Evolutionary conservation across 2,329 filamentous ascomycete genomes (phyloP).

Genomic region (Fusarium sp.): DNA sequence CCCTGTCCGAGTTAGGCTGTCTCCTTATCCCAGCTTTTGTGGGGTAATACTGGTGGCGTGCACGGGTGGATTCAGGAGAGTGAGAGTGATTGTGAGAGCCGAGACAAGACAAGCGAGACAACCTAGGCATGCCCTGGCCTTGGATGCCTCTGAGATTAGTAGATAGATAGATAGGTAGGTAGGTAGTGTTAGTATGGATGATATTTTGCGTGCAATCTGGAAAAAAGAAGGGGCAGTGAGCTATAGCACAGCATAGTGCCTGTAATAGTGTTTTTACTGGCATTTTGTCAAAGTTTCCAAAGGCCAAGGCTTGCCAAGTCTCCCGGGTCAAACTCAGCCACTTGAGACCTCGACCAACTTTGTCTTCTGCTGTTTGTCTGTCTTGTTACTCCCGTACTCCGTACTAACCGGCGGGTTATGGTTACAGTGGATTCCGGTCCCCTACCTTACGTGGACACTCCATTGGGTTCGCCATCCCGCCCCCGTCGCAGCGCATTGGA

Average conservation of each 20-base stretch:
- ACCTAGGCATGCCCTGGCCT: neutral
- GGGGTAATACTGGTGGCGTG: constrained; percentile 37
- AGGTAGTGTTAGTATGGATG: neutral
- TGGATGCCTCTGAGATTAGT: constrained; percentile 28
- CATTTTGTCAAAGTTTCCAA: neutral
- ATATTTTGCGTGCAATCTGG: neutral
- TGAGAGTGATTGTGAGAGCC: neutral
- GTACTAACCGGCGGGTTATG: constrained; percentile 35
- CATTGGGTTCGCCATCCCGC: constrained; percentile 30
- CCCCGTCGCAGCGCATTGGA: constrained; percentile 27
- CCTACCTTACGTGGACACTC: constrained; percentile 46
- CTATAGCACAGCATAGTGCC: neutral
- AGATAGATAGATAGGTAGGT: neutral
- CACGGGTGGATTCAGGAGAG: constrained; percentile 33
- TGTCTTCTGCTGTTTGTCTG: neutral
- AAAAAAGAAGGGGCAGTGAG: neutral
- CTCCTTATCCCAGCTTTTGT: constrained; percentile 39
- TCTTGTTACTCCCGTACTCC: constrained; percentile 22
- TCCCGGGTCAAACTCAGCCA: constrained; percentile 31
- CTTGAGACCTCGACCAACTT: constrained; percentile 16
- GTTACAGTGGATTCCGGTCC: constrained; percentile 33
- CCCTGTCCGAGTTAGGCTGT: constrained; percentile 30
- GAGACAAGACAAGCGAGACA: neutral
- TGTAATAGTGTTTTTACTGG: neutral
- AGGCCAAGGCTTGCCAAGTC: constrained; percentile 28